phyloP scores from a whole-genome alignment of 768 basidiomycete species.

The Floccularia luteovirens region DNA sequence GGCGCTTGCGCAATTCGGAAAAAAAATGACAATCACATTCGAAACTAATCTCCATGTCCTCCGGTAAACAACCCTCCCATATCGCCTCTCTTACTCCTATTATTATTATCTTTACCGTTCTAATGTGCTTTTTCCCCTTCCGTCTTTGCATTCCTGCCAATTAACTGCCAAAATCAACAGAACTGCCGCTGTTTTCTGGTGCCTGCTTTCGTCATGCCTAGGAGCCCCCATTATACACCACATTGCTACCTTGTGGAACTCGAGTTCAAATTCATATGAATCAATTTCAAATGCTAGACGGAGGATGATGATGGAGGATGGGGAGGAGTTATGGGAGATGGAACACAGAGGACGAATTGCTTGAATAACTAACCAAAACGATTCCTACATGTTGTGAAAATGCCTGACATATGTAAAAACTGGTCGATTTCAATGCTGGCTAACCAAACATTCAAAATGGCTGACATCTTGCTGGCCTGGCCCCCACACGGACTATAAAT shows the following conservation, averaged over 20 bases:
- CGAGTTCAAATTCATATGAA: conserved; percentile 17
- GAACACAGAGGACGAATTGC: conserved; percentile 18
- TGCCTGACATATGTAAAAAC: no score
- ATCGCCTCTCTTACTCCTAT: conserved; percentile 29
- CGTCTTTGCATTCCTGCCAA: neutral
- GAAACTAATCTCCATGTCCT: no score
- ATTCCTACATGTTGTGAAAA: no score
- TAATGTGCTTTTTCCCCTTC: conserved; percentile 31
- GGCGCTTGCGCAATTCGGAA: no score
- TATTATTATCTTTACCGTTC: conserved; percentile 35
- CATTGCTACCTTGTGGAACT: conserved; percentile 42
- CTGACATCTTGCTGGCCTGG: no score
- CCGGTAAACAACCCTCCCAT: no score
- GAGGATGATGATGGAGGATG: conserved; percentile 33
- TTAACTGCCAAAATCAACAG: conserved; percentile 9
- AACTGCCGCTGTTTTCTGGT: conserved; percentile 47
- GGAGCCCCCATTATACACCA: conserved; percentile 39
- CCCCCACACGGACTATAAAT: no score
- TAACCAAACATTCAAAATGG: no score
- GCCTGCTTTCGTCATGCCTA: conserved; percentile 60
- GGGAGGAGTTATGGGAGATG: conserved; percentile 58
- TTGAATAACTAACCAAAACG: conserved; percentile 1
- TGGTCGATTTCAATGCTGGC: no score
- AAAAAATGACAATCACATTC: no score
- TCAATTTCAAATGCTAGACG: conserved; percentile 17